Percentiles rank a stretch among this genome's conserved stretches.
These are phyloP conservation scores for Fusarium avenaceum DNA, from an alignment of 2,329 filamentous ascomycete species.

Conservation along the genomic window DNA sequence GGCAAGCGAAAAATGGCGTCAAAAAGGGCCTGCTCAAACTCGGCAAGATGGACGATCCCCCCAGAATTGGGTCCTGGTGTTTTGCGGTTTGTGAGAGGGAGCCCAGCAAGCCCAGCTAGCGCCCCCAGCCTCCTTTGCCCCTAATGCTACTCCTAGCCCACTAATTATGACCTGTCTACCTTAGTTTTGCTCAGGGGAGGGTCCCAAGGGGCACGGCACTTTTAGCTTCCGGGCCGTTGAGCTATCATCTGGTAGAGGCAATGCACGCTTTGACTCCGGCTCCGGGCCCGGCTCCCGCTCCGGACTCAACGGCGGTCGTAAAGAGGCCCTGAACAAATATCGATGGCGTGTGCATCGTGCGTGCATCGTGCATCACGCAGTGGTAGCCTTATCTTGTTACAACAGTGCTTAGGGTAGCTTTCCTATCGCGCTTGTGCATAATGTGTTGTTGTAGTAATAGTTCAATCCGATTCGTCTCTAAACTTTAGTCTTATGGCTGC, in stretches of 20 bases:
- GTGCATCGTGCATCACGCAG: background rate
- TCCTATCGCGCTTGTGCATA: no score
- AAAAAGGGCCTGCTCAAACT: slow-evolving; percentile 31
- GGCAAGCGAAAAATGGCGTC: slow-evolving; percentile 43
- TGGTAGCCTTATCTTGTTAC: background rate
- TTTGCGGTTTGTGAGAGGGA: slow-evolving; percentile 12
- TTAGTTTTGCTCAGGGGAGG: background rate
- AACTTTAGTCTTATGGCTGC: no score
- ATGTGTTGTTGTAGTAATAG: background rate
- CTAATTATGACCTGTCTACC: no score
- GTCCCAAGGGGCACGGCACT: slow-evolving; percentile 9
- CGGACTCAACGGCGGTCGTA: slow-evolving; percentile 6
- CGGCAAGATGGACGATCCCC: slow-evolving; percentile 44
- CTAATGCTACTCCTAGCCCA: background rate
- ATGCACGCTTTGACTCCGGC: slow-evolving; percentile 26
- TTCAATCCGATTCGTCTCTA: background rate
- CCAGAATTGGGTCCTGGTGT: slow-evolving; percentile 34
- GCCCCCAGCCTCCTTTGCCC: no score
- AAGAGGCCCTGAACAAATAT: background rate
- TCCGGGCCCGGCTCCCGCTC: slow-evolving; percentile 1
- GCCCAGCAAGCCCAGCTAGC: slow-evolving; percentile 3
- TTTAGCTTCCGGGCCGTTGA: slow-evolving; percentile 43
- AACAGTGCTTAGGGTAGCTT: slow-evolving; percentile 20
- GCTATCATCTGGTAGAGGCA: slow-evolving; percentile 23
- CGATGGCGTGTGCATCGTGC: no score